Base-by-base conservation (phyloP, 192 early-diverging fungal species). In the Mortierella antarctica region DNA sequence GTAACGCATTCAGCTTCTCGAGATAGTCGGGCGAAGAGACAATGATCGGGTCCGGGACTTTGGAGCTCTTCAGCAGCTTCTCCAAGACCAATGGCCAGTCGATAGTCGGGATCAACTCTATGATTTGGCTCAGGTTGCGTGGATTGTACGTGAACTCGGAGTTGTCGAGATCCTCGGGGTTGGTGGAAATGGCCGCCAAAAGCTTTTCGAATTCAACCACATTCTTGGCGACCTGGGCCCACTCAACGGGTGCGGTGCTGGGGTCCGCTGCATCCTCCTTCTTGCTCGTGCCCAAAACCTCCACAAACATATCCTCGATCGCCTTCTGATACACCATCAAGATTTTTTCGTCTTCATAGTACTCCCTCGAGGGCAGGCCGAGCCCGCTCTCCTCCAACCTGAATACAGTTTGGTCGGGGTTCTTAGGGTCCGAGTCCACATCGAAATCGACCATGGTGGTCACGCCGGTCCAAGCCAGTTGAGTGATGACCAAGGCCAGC, bases 361-460 rank as follows among this genome's bases (percentile, higher is more conserved):
- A 92, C 49, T 92, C 86, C 45, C 87, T 92, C 31, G 89, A 87
- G n/a, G 92, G 91, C 45, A 92, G 57, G 41, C 76, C 85, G n/a
- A 92, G 76, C 4, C 87, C 89, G 40, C 45, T 65, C 71, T 92
- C 89, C 5, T 21, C 53, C 18, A 94, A 41, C 13, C 49, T 47
- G 47, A 93, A 74, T 2, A 84, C 74, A 64, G 88, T 89, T 5
- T 56, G 15, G 47, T 85, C 73, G 9, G 92, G 92, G 39, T 90
- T 72, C 57, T 91, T 90, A 54, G 87, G 82, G 69, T 93, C 89
- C 1, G 82, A 65, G 31, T 78, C 84, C 4, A 90, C 86, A 61
- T 59, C 66, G 58, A 90, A 83, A 39, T 61, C 64, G 8, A 91
- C 86, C 21, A 92, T 72, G 13, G 89, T 71, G 9, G 62, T 23